A percentile compares a stretch with the other conserved stretches of the same genome.
These are phyloP conservation scores for Tympanopsis confertula DNA, from an alignment of 2,329 filamentous ascomycete species.

Conservation along the genomic window DNA sequence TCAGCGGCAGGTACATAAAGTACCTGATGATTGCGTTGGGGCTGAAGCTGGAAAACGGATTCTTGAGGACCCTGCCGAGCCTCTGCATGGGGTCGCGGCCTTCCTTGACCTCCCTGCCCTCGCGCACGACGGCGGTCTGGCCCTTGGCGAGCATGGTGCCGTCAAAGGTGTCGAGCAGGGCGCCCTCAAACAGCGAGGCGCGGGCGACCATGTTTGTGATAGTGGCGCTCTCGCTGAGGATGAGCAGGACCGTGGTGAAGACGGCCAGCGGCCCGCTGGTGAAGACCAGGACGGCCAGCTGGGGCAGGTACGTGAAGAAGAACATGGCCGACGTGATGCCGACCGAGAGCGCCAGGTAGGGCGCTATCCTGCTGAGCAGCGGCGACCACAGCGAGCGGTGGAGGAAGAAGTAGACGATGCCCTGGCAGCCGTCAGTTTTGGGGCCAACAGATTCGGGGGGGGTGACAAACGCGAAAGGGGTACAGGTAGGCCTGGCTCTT, in stretches of 20 bases:
- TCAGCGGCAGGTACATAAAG: conserved; percentile 77
- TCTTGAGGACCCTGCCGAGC: conserved; percentile 45
- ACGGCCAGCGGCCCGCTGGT: conserved; percentile 75
- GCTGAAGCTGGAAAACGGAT: conserved; percentile 42
- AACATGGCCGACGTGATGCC: conserved; percentile 75
- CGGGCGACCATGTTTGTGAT: conserved; percentile 46
- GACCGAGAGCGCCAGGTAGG: conserved; percentile 59
- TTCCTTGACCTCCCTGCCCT: conserved; percentile 62
- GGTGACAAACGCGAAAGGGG: conserved; percentile 52
- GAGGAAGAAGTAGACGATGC: conserved; percentile 45
- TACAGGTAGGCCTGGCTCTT: conserved; percentile 75
- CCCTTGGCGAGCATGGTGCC: conserved; percentile 47
- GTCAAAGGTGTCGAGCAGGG: conserved; percentile 81
- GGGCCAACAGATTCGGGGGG: background rate
- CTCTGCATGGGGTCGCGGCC: conserved; percentile 43
- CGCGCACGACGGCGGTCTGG: conserved; percentile 50
- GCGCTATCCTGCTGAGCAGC: conserved; percentile 38
- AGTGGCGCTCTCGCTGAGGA: conserved; percentile 49
- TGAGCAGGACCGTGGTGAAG: conserved; percentile 59
- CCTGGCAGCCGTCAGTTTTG: conserved; percentile 21
- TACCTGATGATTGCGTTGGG: conserved; percentile 62
- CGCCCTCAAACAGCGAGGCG: conserved; percentile 69
- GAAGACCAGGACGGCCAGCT: conserved; percentile 70
- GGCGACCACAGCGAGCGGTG: conserved; percentile 48
- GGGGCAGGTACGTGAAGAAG: conserved; percentile 73